Percentiles rank a stretch among this genome's conserved stretches.
Evolutionary conservation across 163 green algal species (phyloP).

Genomic region (Scenedesmus sp.): DNA sequence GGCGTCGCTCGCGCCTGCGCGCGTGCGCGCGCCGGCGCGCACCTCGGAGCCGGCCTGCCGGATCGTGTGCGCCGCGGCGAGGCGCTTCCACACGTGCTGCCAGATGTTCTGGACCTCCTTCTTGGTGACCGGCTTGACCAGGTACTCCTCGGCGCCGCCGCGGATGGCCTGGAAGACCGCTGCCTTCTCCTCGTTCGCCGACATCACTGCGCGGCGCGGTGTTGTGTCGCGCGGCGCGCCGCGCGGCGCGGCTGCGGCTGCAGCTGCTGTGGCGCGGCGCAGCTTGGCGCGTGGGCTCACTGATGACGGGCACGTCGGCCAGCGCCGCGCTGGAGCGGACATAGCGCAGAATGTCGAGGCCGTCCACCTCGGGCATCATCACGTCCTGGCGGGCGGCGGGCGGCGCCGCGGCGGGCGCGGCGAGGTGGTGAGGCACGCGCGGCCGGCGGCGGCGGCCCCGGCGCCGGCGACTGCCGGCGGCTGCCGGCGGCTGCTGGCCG

Average conservation of each 20-base stretch:
- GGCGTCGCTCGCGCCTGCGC: too few relatives aligned
- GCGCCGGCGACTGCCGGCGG: not conserved
- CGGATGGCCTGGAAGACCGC: conserved; percentile 90
- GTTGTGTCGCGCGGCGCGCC: too few relatives aligned
- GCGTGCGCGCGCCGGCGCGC: too few relatives aligned
- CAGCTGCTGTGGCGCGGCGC: not conserved
- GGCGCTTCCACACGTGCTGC: conserved; percentile 91
- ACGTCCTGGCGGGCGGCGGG: conserved; percentile 75
- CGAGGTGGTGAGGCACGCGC: not conserved
- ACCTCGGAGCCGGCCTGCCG: too few relatives aligned
- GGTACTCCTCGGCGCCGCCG: conserved; percentile 90
- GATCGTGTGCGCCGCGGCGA: too few relatives aligned
- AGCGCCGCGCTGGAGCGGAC: conserved; percentile 75
- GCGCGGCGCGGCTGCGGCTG: too few relatives aligned
- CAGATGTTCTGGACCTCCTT: conserved; percentile 97
- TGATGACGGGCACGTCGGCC: conserved; percentile 84
- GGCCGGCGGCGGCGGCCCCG: not conserved
- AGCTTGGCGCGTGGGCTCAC: conserved; percentile 57
- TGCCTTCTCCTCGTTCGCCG: conserved; percentile 83
- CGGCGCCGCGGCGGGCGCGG: not conserved
- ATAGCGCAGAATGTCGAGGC: conserved; percentile 86
- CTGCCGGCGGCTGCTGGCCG: not conserved
- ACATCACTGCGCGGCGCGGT: conserved; percentile 84
- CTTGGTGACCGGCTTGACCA: conserved; percentile 93
- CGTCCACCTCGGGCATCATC: conserved; percentile 93